These are phyloP conservation scores for Exophiala sp. DNA, from an alignment of 2,329 filamentous ascomycete genomes.

Conservation along the genomic window DNA sequence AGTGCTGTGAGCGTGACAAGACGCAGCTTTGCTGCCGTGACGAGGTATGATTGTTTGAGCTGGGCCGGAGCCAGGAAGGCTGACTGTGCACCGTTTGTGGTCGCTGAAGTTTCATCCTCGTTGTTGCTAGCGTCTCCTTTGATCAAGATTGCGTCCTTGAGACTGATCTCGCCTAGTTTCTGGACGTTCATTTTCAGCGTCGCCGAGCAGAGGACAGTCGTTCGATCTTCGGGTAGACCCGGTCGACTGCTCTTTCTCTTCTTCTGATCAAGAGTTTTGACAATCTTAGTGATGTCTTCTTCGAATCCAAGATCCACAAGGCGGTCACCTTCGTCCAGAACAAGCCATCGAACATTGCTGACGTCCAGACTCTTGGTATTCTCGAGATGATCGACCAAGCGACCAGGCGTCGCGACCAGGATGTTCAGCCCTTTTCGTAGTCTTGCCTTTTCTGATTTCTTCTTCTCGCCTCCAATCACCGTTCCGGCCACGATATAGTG, in stretches of 20 bases:
- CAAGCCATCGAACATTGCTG: slow-evolving; percentile 84
- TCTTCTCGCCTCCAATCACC: slow-evolving; percentile 69
- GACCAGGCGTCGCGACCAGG: slow-evolving; percentile 87
- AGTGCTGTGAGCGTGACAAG: slow-evolving; percentile 82
- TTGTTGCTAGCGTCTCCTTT: slow-evolving; percentile 61
- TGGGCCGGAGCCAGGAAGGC: slow-evolving; percentile 83
- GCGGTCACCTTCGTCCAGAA: slow-evolving; percentile 95
- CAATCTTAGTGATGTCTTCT: slow-evolving; percentile 84
- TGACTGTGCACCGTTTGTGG: slow-evolving; percentile 45
- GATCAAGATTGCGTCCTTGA: slow-evolving; percentile 88
- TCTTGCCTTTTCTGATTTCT: slow-evolving; percentile 85
- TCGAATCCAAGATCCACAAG: slow-evolving; percentile 98
- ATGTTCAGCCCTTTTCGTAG: slow-evolving; percentile 94
- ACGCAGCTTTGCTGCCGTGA: slow-evolving; percentile 84
- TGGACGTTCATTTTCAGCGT: slow-evolving; percentile 99
- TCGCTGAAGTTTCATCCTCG: slow-evolving; percentile 50
- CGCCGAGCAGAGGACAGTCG: slow-evolving; percentile 90
- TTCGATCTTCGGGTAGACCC: slow-evolving; percentile 66
- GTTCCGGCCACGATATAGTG: slow-evolving; percentile 93
- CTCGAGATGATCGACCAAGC: slow-evolving; percentile 85
- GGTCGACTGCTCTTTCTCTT: slow-evolving; percentile 58
- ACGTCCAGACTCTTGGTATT: slow-evolving; percentile 88
- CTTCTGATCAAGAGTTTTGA: slow-evolving; percentile 70
- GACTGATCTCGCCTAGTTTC: slow-evolving; percentile 85
- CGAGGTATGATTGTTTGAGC: slow-evolving; percentile 84